Percentiles rank a stretch among this genome's conserved stretches.
phyloP scores from a whole-genome alignment of 1,284 basidiomycete species.

The Mixia osmundae region DNA sequence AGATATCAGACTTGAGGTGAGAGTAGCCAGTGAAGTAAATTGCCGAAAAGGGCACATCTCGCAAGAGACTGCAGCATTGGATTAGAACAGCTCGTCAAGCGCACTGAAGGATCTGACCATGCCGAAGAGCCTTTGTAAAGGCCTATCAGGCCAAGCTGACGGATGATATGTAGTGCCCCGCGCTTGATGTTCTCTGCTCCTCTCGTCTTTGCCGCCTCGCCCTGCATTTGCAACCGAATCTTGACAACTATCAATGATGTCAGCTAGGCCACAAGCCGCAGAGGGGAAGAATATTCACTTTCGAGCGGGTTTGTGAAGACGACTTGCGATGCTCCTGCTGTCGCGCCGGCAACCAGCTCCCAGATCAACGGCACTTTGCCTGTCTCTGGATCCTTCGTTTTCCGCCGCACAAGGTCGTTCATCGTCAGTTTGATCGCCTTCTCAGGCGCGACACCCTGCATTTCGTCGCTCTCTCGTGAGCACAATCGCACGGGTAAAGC shows the following conservation, averaged over 20 bases:
- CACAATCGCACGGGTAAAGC: not conserved
- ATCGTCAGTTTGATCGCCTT: constrained; percentile 89
- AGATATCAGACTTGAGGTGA: constrained; percentile 59
- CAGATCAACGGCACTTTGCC: constrained; percentile 65
- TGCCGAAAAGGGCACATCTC: constrained; percentile 68
- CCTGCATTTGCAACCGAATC: constrained; percentile 89
- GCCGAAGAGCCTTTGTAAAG: constrained; percentile 77
- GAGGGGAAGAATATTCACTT: constrained; percentile 11
- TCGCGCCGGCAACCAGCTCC: constrained; percentile 79
- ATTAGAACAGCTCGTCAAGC: not conserved
- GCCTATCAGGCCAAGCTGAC: constrained; percentile 72
- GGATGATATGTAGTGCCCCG: constrained; percentile 77
- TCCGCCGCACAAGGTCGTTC: constrained; percentile 70
- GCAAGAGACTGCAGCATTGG: constrained; percentile 26
- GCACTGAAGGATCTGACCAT: constrained; percentile 24
- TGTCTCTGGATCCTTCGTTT: constrained; percentile 76
- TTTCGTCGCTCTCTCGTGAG: not conserved
- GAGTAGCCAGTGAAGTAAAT: constrained; percentile 31
- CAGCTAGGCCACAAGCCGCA: not conserved
- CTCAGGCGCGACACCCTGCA: constrained; percentile 85
- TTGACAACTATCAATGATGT: constrained; percentile 36
- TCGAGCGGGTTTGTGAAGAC: constrained; percentile 92
- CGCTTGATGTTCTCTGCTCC: constrained; percentile 49
- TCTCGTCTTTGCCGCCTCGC: constrained; percentile 55
- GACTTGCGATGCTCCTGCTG: constrained; percentile 91